phyloP scores from a whole-genome alignment of 805 yeast species.

The Candida argentea region DNA sequence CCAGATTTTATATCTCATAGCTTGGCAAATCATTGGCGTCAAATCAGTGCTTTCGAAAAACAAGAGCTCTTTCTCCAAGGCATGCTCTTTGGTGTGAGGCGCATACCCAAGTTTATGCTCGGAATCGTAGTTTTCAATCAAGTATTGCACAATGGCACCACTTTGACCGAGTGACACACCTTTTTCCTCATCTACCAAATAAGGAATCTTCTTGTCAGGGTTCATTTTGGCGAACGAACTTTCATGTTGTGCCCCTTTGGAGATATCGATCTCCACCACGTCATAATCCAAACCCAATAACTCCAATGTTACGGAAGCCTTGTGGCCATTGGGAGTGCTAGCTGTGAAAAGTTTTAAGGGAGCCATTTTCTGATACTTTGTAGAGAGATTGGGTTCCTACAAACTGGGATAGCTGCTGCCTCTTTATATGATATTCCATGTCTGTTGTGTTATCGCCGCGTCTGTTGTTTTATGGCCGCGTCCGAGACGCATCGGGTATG shows the following conservation, averaged over 20 bases:
- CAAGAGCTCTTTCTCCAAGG: slow-evolving; percentile 42
- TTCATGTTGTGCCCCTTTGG: slow-evolving; percentile 38
- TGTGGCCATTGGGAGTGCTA: slow-evolving; percentile 38
- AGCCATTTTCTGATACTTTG: no score
- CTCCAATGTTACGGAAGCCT: slow-evolving; percentile 31
- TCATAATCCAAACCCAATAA: slow-evolving; percentile 34
- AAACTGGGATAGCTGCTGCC: no score
- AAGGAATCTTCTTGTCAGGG: slow-evolving; percentile 58
- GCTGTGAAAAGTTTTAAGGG: slow-evolving; percentile 19
- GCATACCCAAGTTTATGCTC: slow-evolving; percentile 36
- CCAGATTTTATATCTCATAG: slow-evolving; percentile 32
- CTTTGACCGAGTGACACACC: slow-evolving; percentile 46
- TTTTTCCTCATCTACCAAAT: slow-evolving; percentile 30
- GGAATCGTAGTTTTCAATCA: slow-evolving; percentile 52
- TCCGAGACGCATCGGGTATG: no score
- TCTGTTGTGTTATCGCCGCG: no score
- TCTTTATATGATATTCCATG: no score
- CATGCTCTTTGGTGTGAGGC: slow-evolving; percentile 31
- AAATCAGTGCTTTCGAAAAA: slow-evolving; percentile 47
- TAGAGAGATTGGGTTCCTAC: no score
- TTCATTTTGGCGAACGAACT: slow-evolving; percentile 48
- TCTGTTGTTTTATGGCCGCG: no score
- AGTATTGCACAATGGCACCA: slow-evolving; percentile 50
- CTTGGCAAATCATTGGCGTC: slow-evolving; percentile 60
- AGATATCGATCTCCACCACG: slow-evolving; percentile 30